Evolutionary conservation across 768 basidiomycete species (phyloP).

Genomic region (Agrocybe chaxingu): DNA sequence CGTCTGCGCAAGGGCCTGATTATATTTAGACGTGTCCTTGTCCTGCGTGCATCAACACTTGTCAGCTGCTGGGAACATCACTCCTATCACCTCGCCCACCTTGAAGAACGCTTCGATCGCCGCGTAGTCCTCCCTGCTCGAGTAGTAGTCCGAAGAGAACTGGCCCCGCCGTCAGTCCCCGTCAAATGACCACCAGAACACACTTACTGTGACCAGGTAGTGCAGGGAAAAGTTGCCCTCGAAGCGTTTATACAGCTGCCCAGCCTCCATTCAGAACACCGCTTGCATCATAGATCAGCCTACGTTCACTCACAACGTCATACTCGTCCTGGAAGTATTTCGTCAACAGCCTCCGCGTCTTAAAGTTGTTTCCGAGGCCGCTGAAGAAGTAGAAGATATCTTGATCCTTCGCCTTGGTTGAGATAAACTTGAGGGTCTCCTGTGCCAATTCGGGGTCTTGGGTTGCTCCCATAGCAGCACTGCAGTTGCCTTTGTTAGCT

Average conservation of each 20-base stretch:
- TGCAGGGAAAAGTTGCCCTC: constrained; percentile 64
- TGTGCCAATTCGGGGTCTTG: constrained; percentile 53
- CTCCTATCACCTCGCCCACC: constrained; percentile 31
- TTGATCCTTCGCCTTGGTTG: constrained; percentile 51
- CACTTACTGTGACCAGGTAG: constrained; percentile 48
- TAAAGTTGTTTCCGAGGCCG: constrained; percentile 54
- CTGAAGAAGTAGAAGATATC: constrained; percentile 64
- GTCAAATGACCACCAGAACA: neutral
- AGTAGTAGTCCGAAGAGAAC: constrained; percentile 43
- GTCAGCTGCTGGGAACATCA: constrained; percentile 15
- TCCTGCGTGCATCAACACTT: constrained; percentile 32
- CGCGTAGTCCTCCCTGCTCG: constrained; percentile 65
- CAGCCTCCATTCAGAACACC: neutral
- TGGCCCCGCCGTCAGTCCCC: constrained; percentile 10
- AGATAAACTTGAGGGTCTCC: constrained; percentile 61
- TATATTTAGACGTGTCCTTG: constrained; percentile 70
- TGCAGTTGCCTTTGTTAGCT: constrained; percentile 23
- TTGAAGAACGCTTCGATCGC: constrained; percentile 72
- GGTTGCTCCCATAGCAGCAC: constrained; percentile 63
- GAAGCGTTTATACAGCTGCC: constrained; percentile 63
- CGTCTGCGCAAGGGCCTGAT: constrained; percentile 59
- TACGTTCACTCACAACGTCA: constrained; percentile 41
- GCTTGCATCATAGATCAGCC: neutral
- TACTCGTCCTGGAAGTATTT: constrained; percentile 72
- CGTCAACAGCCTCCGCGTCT: constrained; percentile 49